These are phyloP conservation scores for Mortierella sp. DNA, from an alignment of 371 early-diverging fungal genomes.

Conservation along the genomic window DNA sequence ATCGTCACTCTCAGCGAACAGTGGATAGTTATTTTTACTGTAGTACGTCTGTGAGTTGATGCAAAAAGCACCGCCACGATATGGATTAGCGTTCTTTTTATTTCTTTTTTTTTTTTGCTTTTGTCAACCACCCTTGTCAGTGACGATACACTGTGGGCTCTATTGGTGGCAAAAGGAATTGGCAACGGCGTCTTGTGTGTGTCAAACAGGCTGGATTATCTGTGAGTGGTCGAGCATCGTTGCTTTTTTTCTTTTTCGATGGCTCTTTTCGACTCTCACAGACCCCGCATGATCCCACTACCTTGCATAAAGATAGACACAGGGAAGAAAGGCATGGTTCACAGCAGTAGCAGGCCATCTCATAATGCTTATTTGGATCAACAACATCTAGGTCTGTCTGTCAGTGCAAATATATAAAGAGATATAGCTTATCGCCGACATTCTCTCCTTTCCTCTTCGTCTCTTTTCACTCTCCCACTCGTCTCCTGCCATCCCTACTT, in stretches of 20 bases:
- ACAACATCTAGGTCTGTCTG: too few species aligned
- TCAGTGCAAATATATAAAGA: too few species aligned
- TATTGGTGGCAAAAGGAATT: not conserved
- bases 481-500: not conserved
- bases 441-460: not conserved
- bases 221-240: not conserved
- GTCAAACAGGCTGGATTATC: too few species aligned
- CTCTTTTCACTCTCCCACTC: not conserved
- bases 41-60: not conserved
- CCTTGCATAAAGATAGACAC: not conserved
- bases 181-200: too few species aligned
- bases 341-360: too few species aligned
- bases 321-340: not conserved
- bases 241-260: not conserved
- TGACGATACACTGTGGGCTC: not conserved
- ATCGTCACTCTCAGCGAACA: not conserved
- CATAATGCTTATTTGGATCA: too few species aligned
- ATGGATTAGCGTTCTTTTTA: not conserved
- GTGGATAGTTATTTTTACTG: not conserved
- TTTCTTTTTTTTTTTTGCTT: too few species aligned
- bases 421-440: too few species aligned
- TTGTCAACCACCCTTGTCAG: not conserved
- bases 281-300: not conserved
- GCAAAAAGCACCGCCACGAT: not conserved
- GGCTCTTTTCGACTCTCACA: conserved; percentile 8